Conservation (phyloP, 495 filamentous ascomycete genomes). For the Hyaloscypha bicolor region DNA sequence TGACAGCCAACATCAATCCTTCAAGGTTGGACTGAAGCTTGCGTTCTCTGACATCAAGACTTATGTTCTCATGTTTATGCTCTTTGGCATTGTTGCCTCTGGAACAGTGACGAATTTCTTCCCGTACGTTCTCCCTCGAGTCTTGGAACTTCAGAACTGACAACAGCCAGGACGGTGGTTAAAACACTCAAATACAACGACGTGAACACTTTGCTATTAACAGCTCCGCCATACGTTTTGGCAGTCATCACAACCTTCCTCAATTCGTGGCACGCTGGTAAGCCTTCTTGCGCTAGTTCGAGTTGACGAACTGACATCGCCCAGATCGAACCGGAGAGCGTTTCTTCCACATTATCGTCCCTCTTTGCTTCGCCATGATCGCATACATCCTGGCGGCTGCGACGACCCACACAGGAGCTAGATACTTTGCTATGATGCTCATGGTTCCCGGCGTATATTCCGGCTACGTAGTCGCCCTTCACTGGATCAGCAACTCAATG, state of each 20-base stretch:
- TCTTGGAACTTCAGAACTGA: not conserved
- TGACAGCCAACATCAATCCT: conserved; percentile 60
- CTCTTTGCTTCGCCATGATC: conserved; percentile 66
- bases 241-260: conserved; percentile 68
- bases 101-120: conserved; percentile 89
- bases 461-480: conserved; percentile 73
- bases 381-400: conserved; percentile 78
- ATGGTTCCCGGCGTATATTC: conserved; percentile 69
- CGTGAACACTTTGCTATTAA: conserved; percentile 74
- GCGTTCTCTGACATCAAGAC: conserved; percentile 73
- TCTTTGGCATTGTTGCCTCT: conserved; percentile 72
- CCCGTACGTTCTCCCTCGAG: conserved; percentile 43
- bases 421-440: conserved; percentile 84
- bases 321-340: conserved; percentile 73
- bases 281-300: not conserved
- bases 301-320: conserved; percentile 1
- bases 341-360: conserved; percentile 73
- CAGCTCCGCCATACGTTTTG: conserved; percentile 74
- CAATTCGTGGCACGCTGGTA: conserved; percentile 71
- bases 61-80: conserved; percentile 67
- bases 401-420: conserved; percentile 62
- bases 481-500: conserved; percentile 79
- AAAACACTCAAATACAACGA: conserved; percentile 68
- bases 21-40: conserved; percentile 68
- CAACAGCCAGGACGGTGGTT: conserved; percentile 59